These are phyloP conservation scores for Huntiella moniliformis DNA, from an alignment of 2,329 filamentous ascomycete species.

Conservation along the genomic window DNA sequence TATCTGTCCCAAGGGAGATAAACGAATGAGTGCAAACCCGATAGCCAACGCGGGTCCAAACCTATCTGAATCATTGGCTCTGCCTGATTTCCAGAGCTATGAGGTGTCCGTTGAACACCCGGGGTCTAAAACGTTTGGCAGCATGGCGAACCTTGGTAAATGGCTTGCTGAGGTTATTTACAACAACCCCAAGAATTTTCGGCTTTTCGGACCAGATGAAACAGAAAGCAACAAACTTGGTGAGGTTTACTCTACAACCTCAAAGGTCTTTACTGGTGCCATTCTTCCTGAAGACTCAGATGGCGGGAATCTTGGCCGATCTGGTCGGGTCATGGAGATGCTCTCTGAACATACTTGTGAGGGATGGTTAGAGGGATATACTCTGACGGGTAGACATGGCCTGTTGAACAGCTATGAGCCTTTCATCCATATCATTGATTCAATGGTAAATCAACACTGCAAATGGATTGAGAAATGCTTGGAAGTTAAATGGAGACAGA, in stretches of 20 bases:
- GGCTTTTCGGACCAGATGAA: conserved; percentile 63
- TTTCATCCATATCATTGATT: conserved; percentile 68
- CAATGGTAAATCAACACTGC: conserved; percentile 73
- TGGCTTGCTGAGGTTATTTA: conserved; percentile 51
- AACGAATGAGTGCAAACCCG: conserved; percentile 61
- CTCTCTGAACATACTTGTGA: conserved; percentile 66
- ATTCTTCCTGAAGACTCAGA: conserved; percentile 60
- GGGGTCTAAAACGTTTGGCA: conserved; percentile 35
- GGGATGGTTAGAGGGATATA: conserved; percentile 64
- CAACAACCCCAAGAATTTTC: conserved; percentile 48
- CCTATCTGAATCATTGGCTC: conserved; percentile 44
- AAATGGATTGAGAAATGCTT: conserved; percentile 70
- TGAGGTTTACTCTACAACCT: conserved; percentile 51
- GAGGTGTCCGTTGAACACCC: conserved; percentile 41
- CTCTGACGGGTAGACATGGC: conserved; percentile 56
- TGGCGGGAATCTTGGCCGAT: conserved; percentile 50
- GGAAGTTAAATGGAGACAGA: conserved; percentile 61
- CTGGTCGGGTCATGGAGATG: conserved; percentile 65
- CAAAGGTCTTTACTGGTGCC: conserved; percentile 67
- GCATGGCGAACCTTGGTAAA: conserved; percentile 50
- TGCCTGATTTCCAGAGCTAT: conserved; percentile 55
- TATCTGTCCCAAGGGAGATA: conserved; percentile 44
- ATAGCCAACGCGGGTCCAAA: conserved; percentile 49
- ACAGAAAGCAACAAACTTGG: conserved; percentile 65
- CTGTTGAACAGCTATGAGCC: conserved; percentile 67